These are phyloP conservation scores for Sphaerulina vaccinii DNA, from an alignment of 2,329 filamentous ascomycete species.

Conservation along the genomic window DNA sequence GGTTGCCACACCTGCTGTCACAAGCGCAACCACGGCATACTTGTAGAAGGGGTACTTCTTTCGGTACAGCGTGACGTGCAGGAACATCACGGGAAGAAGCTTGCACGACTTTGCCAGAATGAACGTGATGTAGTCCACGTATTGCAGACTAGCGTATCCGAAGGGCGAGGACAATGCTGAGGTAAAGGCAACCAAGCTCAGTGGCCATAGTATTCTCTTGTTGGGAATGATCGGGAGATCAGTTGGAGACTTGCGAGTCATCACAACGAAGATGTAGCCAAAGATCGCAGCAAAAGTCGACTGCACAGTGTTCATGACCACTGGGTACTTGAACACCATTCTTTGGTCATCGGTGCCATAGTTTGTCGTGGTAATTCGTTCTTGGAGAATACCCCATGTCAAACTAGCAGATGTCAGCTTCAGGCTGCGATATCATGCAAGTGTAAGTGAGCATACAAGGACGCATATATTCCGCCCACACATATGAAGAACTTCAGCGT, in stretches of 20 bases:
- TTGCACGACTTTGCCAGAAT: constrained; percentile 98
- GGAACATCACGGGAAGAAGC: constrained; percentile 95
- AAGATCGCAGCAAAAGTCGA: constrained; percentile 82
- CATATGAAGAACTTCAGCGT: constrained; percentile 73
- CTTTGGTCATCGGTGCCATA: constrained; percentile 65
- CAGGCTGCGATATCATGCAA: background rate
- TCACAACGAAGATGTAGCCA: constrained; percentile 75
- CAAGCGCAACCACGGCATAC: constrained; percentile 86
- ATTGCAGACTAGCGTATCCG: constrained; percentile 85
- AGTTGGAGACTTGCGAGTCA: constrained; percentile 50
- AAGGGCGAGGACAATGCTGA: constrained; percentile 90
- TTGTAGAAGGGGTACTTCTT: constrained; percentile 92
- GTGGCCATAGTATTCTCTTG: constrained; percentile 68
- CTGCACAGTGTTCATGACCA: constrained; percentile 96
- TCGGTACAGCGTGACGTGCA: constrained; percentile 89
- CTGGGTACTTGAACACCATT: constrained; percentile 84
- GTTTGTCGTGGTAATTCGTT: constrained; percentile 90
- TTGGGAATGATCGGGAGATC: constrained; percentile 72
- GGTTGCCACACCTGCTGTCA: constrained; percentile 87
- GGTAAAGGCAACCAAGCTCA: constrained; percentile 82
- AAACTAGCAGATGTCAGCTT: constrained; percentile 53
- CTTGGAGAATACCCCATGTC: constrained; percentile 94
- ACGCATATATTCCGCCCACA: constrained; percentile 93
- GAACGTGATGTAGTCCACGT: constrained; percentile 98
- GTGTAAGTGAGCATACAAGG: constrained; percentile 64